phyloP scores from a whole-genome alignment of 257 asterid species.

The Scutellaria baicalensis region DNA sequence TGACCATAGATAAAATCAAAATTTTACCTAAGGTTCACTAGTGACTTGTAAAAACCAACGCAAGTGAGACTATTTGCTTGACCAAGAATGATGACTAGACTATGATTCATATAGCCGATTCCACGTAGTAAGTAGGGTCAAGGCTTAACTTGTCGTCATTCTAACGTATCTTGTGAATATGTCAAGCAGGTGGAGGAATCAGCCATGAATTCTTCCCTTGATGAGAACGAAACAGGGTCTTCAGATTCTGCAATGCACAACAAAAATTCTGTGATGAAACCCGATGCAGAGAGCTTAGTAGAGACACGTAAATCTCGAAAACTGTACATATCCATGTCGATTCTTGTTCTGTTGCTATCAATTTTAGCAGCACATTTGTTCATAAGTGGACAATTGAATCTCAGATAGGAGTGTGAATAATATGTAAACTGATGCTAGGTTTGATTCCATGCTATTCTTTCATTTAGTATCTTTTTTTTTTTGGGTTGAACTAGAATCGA shows the following conservation, averaged over 20 bases:
- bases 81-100: too few species aligned
- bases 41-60: background rate
- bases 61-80: too few species aligned
- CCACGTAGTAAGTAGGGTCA: too few species aligned
- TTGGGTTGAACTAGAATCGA: background rate
- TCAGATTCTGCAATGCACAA: slow-evolving; percentile 10
- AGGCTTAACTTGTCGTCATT: background rate
- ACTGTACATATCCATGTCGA: slow-evolving; percentile 22
- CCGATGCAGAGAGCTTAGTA: slow-evolving; percentile 19
- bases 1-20: background rate
- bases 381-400: too few species aligned
- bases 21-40: background rate
- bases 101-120: too few species aligned
- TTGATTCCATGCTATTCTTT: background rate
- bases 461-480: background rate
- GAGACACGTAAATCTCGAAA: slow-evolving; percentile 19
- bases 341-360: slow-evolving; percentile 38
- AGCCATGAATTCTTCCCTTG: slow-evolving; percentile 5
- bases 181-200: slow-evolving; percentile 41
- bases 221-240: slow-evolving; percentile 14
- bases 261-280: slow-evolving; percentile 8
- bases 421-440: slow-evolving; percentile 6
- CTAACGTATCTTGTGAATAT: background rate
- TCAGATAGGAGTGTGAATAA: slow-evolving; percentile 6
- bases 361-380: slow-evolving; percentile 34